Evolutionary conservation across 306 rosid species (phyloP), one percentile per base, ranked within the genome.

Genomic region (Fagus crenata): DNA sequence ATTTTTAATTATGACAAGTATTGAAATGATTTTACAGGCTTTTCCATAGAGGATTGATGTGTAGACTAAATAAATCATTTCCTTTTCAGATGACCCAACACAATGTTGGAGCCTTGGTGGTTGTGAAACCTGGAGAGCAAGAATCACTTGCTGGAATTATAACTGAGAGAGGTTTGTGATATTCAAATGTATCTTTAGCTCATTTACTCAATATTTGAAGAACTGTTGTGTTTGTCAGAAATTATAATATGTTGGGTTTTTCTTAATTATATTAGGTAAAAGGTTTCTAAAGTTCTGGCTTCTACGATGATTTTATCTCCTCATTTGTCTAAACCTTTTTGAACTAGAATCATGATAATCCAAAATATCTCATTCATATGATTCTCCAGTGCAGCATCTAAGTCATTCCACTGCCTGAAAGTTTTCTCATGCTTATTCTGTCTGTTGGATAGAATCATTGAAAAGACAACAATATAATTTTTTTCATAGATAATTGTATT

Each of bases 21-120:
- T 53, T 63, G 53, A 41, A 36, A 14, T 83, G 54, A 56, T 53
- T 70, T 81, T 65, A 2, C 6, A 11, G 42, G 41, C n/a, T 69
- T 67, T 75, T 37, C 60, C 71, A 15, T 8, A 6, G 46, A 77
- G 71, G 8, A 39, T 75, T 79, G 49, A 35, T 46, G 58, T 53
- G 53, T 72, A 61, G 32, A 31, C 64, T 74, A 28, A 53, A 17
- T 78, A 36, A 65, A 12, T 68, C 17, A 6, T 72, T 69, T 69
- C 74, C 76, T 40, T 82, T 75, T 68, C 90, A 92, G 99, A 96
- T 96, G 99, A 96, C 96, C 63, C 98, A 96, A 73, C 90, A 92
- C 89, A 96, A 96, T 53, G 99, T 92, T 78, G 99, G 99, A 78
- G 99, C 99, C 64, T 84, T 96, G 87, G 93, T 96, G 75, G 99